phyloP scores from a whole-genome alignment of 2,329 filamentous ascomycete species.

The Fusarium metavorans region DNA sequence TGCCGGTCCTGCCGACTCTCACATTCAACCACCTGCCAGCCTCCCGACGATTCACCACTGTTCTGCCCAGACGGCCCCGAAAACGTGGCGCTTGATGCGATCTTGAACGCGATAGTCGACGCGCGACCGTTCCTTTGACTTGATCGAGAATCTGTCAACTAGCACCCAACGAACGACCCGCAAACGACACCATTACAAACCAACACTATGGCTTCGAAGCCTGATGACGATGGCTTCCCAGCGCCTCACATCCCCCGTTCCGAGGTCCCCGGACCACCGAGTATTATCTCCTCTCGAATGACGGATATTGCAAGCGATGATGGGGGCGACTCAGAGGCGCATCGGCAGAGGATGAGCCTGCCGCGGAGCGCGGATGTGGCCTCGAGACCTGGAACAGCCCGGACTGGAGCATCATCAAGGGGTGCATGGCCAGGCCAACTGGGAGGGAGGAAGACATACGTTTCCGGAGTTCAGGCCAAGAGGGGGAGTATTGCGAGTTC shows the following conservation, averaged over 20 bases:
- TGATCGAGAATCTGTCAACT: constrained; percentile 26
- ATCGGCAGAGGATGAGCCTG: constrained; percentile 43
- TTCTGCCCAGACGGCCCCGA: constrained; percentile 7
- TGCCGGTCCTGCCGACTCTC: constrained; percentile 41
- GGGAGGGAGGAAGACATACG: constrained; percentile 62
- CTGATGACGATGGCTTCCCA: constrained; percentile 55
- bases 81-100: constrained; percentile 15
- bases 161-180: constrained; percentile 9
- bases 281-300: constrained; percentile 79
- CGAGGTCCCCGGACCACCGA: constrained; percentile 65
- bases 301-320: constrained; percentile 73
- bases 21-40: constrained; percentile 31
- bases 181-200: constrained; percentile 32
- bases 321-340: constrained; percentile 57
- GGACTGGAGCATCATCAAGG: constrained; percentile 58
- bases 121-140: constrained; percentile 13
- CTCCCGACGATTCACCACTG: constrained; percentile 23
- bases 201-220: constrained; percentile 54
- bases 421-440: constrained; percentile 66
- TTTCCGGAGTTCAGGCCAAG: constrained; percentile 58
- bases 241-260: constrained; percentile 55
- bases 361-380: constrained; percentile 56
- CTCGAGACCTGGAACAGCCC: constrained; percentile 67
- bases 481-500: constrained; percentile 57
- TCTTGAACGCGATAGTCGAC: constrained; percentile 11